Conservation (phyloP, 352 stramenopile species). For the Pseudoperonospora humuli region DNA sequence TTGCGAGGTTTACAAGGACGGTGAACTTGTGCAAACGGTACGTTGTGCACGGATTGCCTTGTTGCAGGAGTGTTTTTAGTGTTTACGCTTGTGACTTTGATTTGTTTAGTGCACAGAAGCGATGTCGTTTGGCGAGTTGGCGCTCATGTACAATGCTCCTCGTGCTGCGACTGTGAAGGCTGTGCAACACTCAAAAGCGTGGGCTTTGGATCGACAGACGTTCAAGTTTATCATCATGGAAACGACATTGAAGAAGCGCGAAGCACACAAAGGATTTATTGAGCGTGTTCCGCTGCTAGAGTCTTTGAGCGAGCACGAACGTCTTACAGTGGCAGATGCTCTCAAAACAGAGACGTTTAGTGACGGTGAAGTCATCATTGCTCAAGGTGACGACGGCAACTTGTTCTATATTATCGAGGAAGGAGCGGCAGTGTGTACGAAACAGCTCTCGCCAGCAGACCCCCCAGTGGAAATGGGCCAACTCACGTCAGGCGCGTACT, state of each 20-base stretch:
- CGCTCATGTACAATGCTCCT: conserved; percentile 96
- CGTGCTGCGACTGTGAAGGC: conserved; percentile 93
- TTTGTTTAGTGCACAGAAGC: conserved; percentile 60
- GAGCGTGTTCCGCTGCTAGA: conserved; percentile 86
- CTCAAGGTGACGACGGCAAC: conserved; percentile 82
- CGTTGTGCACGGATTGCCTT: conserved; percentile 6
- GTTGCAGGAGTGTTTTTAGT: background rate
- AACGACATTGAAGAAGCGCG: conserved; percentile 85
- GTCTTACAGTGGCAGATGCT: conserved; percentile 83
- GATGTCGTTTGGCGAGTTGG: conserved; percentile 94
- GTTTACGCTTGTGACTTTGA: conserved; percentile 1
- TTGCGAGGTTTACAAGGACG: conserved; percentile 87
- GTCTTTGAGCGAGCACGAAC: conserved; percentile 85
- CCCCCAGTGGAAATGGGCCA: conserved; percentile 79
- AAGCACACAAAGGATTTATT: conserved; percentile 84
- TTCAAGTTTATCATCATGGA: conserved; percentile 91
- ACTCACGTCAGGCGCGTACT: conserved; percentile 89
- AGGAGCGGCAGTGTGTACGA: conserved; percentile 69
- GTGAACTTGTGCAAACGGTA: conserved; percentile 77
- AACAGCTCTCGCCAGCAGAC: conserved; percentile 69
- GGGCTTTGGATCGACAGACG: conserved; percentile 85
- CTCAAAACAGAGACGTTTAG: conserved; percentile 76
- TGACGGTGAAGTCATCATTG: conserved; percentile 88
- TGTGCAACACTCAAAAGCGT: conserved; percentile 86
- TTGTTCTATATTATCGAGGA: conserved; percentile 90